Evolutionary conservation across 176 grass and related monocot genomes (phyloP), one percentile per base, ranked within the genome.

Genomic region (Oryza meridionalis): DNA sequence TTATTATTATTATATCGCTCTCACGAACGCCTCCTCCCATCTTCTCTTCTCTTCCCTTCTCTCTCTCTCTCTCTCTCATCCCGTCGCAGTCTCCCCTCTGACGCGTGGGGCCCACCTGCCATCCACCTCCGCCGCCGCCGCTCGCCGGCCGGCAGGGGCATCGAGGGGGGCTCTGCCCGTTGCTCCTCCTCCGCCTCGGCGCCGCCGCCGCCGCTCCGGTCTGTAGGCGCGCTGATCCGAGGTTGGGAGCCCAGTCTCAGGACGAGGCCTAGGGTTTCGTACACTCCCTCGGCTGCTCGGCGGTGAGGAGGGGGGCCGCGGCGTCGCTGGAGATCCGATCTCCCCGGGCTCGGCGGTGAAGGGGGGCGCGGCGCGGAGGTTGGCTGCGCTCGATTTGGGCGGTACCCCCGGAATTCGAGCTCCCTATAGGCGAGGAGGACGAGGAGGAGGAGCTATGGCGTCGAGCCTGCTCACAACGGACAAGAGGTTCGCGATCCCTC

Each of bases 141-240:
- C 76, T 90, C 76, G 80, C 76, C 84, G 84, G 89, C 80, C 80
- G 84, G 89, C 70, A 74, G 84, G 84, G 79, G 62, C 68, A 70
- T 47, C 74, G 35, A 69, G 74, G 68, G 68, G 68, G 45, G 33
- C 26, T 21, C 14, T 16, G 43, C 26, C 17, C 21, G 70, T 1
- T 13, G 21, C 72, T 38, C 32, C 29, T 0, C 66, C 44, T 8
- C 25, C 43, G 0, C 66, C 44, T 12, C 25, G n/a, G 17, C 32
- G 12, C 25, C 43, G 0, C 66, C 44, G 17, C 25, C 29, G 17
- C 25, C n/a, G 21, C 3, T 10, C 12, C 14, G 9, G 2, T 31
- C 19, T 11, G 8, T 31, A 21, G 11, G 61, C 15, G 61, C 15
- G 74, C 80, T 25, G 80, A 90, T 90, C 79, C 80, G 49, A 72